These are phyloP conservation scores for Albizia julibrissin DNA, from an alignment of 306 rosid genomes.

Conservation along the genomic window DNA sequence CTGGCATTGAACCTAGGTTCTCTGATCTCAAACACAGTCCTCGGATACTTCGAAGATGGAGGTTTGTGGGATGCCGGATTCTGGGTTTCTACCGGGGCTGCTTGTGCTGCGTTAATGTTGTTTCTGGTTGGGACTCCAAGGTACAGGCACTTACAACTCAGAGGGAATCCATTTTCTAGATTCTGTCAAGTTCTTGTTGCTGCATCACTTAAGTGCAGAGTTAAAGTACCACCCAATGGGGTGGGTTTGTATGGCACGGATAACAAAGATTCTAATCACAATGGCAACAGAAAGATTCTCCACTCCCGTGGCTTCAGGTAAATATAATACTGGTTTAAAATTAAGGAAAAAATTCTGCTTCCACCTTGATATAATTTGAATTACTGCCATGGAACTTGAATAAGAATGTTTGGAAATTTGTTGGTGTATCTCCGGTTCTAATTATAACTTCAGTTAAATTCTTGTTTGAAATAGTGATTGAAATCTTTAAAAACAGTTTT, in stretches of 20 bases:
- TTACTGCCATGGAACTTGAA: not conserved
- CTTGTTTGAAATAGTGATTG: too few relatives aligned
- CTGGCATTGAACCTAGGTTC: slow-evolving; percentile 66
- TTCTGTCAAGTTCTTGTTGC: slow-evolving; percentile 70
- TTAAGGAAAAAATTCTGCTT: not conserved
- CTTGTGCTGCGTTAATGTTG: slow-evolving; percentile 46
- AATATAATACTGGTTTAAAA: slow-evolving; percentile 30
- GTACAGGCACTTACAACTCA: slow-evolving; percentile 58
- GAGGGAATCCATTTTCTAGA: slow-evolving; percentile 68
- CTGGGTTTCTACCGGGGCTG: slow-evolving; percentile 54
- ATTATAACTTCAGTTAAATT: too few relatives aligned
- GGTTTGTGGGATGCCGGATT: slow-evolving; percentile 68
- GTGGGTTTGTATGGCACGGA: slow-evolving; percentile 51
- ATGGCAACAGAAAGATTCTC: slow-evolving; percentile 55
- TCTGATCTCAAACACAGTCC: slow-evolving; percentile 66
- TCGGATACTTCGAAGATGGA: slow-evolving; percentile 60
- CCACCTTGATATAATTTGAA: not conserved
- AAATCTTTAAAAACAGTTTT: too few relatives aligned
- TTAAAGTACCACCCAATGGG: slow-evolving; percentile 27
- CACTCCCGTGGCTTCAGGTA: slow-evolving; percentile 60
- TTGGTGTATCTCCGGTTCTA: too few relatives aligned
- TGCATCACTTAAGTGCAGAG: slow-evolving; percentile 51
- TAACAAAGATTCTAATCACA: slow-evolving; percentile 44
- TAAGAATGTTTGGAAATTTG: too few relatives aligned
- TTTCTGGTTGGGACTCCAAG: slow-evolving; percentile 49